A percentile compares a stretch with the other conserved stretches of the same genome.
These are phyloP conservation scores for Dryas octopetala DNA, from an alignment of 306 rosid species.

Conservation along the genomic window DNA sequence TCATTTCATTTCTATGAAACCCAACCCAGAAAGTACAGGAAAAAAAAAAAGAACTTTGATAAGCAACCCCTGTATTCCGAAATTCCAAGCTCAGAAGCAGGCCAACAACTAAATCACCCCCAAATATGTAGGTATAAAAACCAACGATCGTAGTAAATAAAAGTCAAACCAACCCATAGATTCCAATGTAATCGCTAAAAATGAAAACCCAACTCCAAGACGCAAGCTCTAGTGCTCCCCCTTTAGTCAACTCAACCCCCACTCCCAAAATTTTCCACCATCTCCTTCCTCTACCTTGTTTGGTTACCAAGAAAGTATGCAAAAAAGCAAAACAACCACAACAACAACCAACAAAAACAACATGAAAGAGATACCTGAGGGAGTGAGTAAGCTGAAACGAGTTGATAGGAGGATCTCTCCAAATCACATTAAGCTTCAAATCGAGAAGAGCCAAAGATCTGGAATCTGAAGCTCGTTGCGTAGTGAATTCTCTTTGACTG, in stretches of 20 bases:
- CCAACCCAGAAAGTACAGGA: background rate
- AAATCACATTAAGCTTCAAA: constrained; percentile 16
- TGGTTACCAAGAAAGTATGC: constrained; percentile 17
- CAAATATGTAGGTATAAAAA: background rate
- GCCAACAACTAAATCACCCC: constrained; percentile 28
- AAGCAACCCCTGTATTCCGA: background rate
- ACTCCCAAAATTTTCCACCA: constrained; percentile 14
- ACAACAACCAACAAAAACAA: background rate
- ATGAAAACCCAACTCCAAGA: constrained; percentile 31
- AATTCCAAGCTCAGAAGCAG: constrained; percentile 22
- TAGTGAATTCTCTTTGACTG: background rate
- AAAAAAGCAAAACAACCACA: background rate
- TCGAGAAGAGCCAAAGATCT: constrained; percentile 31
- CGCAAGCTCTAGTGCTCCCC: constrained; percentile 9
- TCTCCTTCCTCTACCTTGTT: constrained; percentile 4
- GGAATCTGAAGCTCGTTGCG: constrained; percentile 4
- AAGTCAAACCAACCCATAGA: constrained; percentile 27
- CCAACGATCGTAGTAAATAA: constrained; percentile 12
- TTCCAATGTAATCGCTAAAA: constrained; percentile 13
- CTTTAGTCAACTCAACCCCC: constrained; percentile 31
- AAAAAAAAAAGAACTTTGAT: background rate
- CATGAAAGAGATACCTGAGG: constrained; percentile 29
- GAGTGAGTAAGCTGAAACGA: background rate
- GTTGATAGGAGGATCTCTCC: constrained; percentile 25
- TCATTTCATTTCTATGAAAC: background rate